Evolutionary conservation across 2,329 filamentous ascomycete species (phyloP), one percentile per base, ranked within the genome.

Genomic region (Colletotrichum euphorbiae): DNA sequence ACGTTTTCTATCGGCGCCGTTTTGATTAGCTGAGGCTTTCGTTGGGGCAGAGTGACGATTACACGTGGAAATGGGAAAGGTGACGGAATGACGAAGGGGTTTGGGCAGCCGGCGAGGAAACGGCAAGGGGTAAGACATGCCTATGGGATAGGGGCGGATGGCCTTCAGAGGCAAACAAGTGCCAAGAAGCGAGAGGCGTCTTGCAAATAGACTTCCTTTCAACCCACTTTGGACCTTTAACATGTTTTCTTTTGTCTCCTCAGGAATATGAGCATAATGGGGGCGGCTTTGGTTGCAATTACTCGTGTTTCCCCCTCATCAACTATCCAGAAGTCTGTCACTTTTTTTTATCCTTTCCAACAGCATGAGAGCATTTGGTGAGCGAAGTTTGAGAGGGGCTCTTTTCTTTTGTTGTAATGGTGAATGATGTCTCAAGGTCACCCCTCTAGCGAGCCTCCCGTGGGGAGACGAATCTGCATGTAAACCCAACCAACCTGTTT

Each of bases 321-420:
- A 45, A 46, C 24, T 50, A 43, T 9, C 52, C 45, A 21, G 43
- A 63, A 42, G 17, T 62, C 38, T 67, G 46, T 38, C 36, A 21
- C n/a, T 24, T 58, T 28, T 28, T 17, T n/a, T 58, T 61, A 46
- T 36, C 36, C 48, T 59, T n/a, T 48, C 15, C 7, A 36, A 48
- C 15, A 15, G 28, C 28, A 60, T 60, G 57, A 51, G 19, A 67
- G 64, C 64, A 67, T 67, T 61, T 61, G 31, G 40, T 50, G 59
- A 56, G 64, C 52, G 52, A 51, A 54, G 51, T 31, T 42, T 45
- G 19, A 6, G 36, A 31, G 38, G 55, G 19, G 46, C 28, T 17
- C 2, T 31, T 36, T 52, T 15, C 36, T 42, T 51, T 46, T 54
- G 28, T 55, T 8, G 28, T 59, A 59, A 64, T 64, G 36, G 45